phyloP scores from a whole-genome alignment of 2,329 filamentous ascomycete genomes.

The Aspergillus novoparasiticus region DNA sequence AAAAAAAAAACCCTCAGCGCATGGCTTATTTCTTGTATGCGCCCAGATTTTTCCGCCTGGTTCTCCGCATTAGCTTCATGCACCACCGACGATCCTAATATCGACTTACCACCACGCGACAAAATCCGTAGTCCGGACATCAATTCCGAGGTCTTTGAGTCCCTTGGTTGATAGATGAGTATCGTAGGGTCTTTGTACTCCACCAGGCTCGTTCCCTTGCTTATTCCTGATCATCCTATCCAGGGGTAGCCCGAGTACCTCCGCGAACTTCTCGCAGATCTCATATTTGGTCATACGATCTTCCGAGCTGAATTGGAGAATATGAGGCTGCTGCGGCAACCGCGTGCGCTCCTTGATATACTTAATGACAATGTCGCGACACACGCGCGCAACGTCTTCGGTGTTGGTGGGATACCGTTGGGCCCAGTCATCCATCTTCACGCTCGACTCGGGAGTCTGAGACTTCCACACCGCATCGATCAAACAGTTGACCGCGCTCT shows the following conservation, averaged over 20 bases:
- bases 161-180: constrained; percentile 80
- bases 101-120: constrained; percentile 70
- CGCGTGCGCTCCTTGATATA: constrained; percentile 60
- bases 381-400: constrained; percentile 80
- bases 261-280: constrained; percentile 76
- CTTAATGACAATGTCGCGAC: constrained; percentile 70
- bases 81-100: constrained; percentile 14
- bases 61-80: constrained; percentile 14
- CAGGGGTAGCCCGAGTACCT: constrained; percentile 75
- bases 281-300: constrained; percentile 87
- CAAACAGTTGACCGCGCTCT: constrained; percentile 82
- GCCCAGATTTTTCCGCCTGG: constrained; percentile 36
- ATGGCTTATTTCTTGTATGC: constrained; percentile 28
- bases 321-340: constrained; percentile 61
- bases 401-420: constrained; percentile 86
- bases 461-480: constrained; percentile 76
- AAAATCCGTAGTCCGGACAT: constrained; percentile 75
- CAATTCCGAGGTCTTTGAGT: constrained; percentile 72
- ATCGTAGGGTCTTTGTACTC: constrained; percentile 81
- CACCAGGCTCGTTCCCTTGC: constrained; percentile 71
- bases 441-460: constrained; percentile 61
- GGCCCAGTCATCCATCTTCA: constrained; percentile 86
- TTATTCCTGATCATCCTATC: constrained; percentile 67
- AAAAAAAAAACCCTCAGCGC: background rate
- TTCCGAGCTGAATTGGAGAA: constrained; percentile 85